These are phyloP conservation scores for Xylaria palmicola DNA, from an alignment of 495 filamentous ascomycete genomes.

Conservation along the genomic window DNA sequence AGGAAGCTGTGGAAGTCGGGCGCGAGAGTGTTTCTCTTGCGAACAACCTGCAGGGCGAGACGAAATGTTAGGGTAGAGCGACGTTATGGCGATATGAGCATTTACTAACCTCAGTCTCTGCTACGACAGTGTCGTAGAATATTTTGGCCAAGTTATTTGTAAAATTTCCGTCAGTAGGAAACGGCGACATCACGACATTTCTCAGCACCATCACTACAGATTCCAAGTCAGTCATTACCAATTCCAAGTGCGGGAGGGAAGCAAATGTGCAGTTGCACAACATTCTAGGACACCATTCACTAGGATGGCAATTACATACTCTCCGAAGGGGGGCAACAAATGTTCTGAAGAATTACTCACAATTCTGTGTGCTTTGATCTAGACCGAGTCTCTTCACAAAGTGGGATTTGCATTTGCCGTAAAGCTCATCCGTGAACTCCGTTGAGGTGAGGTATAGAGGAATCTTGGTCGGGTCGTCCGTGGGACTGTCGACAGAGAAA, in stretches of 20 bases:
- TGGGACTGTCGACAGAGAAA: constrained; percentile 37
- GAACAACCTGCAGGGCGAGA: constrained; percentile 19
- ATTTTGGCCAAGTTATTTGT: constrained; percentile 25
- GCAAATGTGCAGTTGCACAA: too few species aligned
- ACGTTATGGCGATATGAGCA: neutral
- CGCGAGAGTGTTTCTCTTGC: constrained; percentile 28
- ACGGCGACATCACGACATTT: constrained; percentile 45
- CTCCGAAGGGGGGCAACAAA: too few species aligned
- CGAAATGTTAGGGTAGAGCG: neutral
- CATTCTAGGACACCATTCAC: too few species aligned
- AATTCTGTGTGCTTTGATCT: constrained; percentile 23
- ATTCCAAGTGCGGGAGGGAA: too few species aligned
- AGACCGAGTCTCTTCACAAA: constrained; percentile 43
- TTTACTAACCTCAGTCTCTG: constrained; percentile 30
- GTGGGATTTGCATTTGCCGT: constrained; percentile 36
- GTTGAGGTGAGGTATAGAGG: constrained; percentile 47
- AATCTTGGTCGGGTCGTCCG: constrained; percentile 38
- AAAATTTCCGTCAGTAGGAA: constrained; percentile 36
- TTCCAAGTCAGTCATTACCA: neutral
- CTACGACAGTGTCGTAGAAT: constrained; percentile 30
- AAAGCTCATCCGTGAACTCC: constrained; percentile 36
- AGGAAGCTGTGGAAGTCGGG: constrained; percentile 32
- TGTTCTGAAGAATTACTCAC: neutral
- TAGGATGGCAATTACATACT: too few species aligned
- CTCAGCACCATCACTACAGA: constrained; percentile 36